Evolutionary conservation across 371 early-diverging fungal genomes (phyloP).

Genomic region (Dichotomocladium elegans): DNA sequence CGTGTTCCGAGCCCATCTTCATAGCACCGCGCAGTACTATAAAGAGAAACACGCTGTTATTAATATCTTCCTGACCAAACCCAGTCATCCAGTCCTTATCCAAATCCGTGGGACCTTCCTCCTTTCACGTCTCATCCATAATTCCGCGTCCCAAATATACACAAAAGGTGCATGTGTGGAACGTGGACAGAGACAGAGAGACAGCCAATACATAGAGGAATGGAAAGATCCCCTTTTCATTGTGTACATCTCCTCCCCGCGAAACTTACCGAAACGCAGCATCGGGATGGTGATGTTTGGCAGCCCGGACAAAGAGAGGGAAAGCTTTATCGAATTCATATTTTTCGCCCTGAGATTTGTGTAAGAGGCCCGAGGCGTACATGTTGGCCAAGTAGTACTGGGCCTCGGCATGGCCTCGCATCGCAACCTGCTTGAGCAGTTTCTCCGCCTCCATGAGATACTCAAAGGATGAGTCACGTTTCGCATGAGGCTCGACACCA

Average conservation of each 20-base stretch:
- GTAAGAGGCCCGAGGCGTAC: constrained; percentile 53
- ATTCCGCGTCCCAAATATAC: too few relatives aligned
- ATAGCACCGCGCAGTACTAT: constrained; percentile 58
- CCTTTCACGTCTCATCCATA: too few relatives aligned
- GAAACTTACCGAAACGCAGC: constrained; percentile 51
- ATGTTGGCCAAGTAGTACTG: constrained; percentile 62
- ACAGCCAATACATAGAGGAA: too few relatives aligned
- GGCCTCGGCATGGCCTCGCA: constrained; percentile 52
- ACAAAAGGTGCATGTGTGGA: too few relatives aligned
- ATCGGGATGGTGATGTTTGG: constrained; percentile 63
- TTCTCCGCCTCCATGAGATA: constrained; percentile 54
- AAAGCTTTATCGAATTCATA: constrained; percentile 63
- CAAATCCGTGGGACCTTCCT: too few relatives aligned
- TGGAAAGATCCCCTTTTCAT: too few relatives aligned
- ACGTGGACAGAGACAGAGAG: too few relatives aligned
- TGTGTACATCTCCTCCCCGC: too few relatives aligned
- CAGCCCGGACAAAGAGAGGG: constrained; percentile 60
- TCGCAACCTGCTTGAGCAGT: constrained; percentile 46
- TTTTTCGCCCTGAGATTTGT: constrained; percentile 40
- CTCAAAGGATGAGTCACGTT: constrained; percentile 14
- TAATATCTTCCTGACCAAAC: too few relatives aligned
- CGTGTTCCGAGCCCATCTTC: constrained; percentile 63
- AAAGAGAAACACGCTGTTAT: too few relatives aligned
- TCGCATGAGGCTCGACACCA: not conserved
- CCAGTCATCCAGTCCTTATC: too few relatives aligned